phyloP scores from a whole-genome alignment of 2,329 filamentous ascomycete genomes.

The Neocatenulostroma microsporum region DNA sequence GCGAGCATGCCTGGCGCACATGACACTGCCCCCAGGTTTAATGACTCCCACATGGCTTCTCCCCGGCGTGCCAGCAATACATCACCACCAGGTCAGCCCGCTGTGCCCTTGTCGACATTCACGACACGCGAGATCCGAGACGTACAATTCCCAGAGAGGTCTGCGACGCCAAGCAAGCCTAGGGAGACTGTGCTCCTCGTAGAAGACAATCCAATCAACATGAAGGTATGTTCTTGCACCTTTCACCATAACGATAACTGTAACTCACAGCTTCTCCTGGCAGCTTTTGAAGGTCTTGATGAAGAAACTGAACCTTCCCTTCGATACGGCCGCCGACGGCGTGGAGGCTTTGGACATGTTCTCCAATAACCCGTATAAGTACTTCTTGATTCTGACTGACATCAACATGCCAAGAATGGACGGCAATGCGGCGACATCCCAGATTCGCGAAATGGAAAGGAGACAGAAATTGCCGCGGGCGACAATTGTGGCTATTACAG shows the following conservation, averaged over 20 bases:
- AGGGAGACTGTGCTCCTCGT: conserved; percentile 20
- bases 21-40: too few species aligned
- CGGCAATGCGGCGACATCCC: conserved; percentile 23
- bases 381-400: conserved; percentile 13
- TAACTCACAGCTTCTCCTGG: not conserved
- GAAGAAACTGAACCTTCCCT: conserved; percentile 13
- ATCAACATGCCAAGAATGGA: conserved; percentile 31
- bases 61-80: too few species aligned
- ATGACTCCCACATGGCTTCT: too few species aligned
- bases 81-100: not conserved
- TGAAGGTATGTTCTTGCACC: conserved; percentile 13
- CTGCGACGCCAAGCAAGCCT: too few species aligned
- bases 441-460: conserved; percentile 23
- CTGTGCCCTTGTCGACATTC: not conserved
- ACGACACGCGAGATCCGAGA: not conserved
- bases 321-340: conserved; percentile 12
- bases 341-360: conserved; percentile 11
- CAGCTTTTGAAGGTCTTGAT: conserved; percentile 16
- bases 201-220: conserved; percentile 29
- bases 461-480: conserved; percentile 7
- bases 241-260: too few species aligned
- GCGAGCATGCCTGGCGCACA: too few species aligned
- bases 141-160: not conserved
- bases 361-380: conserved; percentile 2
- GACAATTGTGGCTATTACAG: conserved; percentile 18